phyloP scores from a whole-genome alignment of 331 rosid genomes.

The Pyracantha coccinea region DNA sequence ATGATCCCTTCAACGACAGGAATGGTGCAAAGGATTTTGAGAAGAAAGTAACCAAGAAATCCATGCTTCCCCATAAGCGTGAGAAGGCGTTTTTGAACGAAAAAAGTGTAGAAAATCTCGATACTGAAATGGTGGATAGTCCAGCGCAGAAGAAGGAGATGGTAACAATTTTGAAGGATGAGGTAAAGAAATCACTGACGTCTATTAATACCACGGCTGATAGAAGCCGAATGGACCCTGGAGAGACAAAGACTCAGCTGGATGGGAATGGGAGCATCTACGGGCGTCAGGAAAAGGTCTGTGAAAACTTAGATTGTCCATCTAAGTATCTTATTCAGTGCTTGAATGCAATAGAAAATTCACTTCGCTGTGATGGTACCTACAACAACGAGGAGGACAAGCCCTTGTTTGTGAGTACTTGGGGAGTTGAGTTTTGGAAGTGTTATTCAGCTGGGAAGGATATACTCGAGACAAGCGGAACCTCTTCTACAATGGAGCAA shows the following conservation, averaged over 20 bases:
- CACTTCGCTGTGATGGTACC: conserved; percentile 44
- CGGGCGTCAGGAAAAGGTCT: conserved; percentile 12
- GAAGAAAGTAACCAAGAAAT: conserved; percentile 19
- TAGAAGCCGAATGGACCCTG: conserved; percentile 9
- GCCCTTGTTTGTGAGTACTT: conserved; percentile 47
- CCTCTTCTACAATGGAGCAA: conserved; percentile 57
- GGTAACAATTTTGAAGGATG: conserved; percentile 12
- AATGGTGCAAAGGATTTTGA: conserved; percentile 39
- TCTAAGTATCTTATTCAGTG: conserved; percentile 74
- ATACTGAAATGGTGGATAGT: conserved; percentile 10
- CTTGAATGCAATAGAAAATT: conserved; percentile 66
- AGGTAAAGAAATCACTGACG: background rate
- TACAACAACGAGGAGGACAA: conserved; percentile 43
- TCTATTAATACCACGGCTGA: background rate
- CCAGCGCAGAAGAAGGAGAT: conserved; percentile 4
- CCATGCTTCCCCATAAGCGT: conserved; percentile 14
- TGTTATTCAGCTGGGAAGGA: conserved; percentile 61
- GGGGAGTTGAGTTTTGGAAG: conserved; percentile 90
- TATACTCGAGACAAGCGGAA: conserved; percentile 63
- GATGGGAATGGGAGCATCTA: conserved; percentile 12
- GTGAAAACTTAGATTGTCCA: conserved; percentile 42
- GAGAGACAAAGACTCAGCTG: conserved; percentile 16
- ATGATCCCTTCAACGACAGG: conserved; percentile 82
- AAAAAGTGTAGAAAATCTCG: conserved; percentile 21
- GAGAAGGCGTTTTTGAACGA: conserved; percentile 21